Conservation (phyloP, 441 rosid genomes). For the Pelargonium myrrhifolium region DNA sequence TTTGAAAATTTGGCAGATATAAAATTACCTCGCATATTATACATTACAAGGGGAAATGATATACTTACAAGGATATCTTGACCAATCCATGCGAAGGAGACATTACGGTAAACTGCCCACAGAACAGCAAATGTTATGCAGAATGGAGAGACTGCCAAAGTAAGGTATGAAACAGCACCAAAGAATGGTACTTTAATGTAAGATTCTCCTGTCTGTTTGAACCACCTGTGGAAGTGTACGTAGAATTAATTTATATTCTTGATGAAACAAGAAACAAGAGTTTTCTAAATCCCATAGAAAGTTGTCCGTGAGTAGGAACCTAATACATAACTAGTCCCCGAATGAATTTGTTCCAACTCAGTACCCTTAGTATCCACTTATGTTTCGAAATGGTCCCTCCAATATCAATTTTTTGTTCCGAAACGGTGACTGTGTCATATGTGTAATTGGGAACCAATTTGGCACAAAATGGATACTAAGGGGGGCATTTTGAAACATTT, state of each 20-base stretch:
- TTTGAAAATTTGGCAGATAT: background rate
- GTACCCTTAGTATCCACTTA: too few species aligned
- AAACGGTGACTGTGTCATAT: too few species aligned
- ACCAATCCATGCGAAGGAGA: constrained; percentile 84
- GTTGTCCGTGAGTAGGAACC: too few species aligned
- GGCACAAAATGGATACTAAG: too few species aligned
- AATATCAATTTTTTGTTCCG: too few species aligned
- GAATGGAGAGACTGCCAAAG: constrained; percentile 85
- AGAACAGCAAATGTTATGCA: constrained; percentile 83
- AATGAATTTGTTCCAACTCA: too few species aligned
- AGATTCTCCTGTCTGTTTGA: constrained; percentile 60
- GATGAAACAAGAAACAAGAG: background rate
- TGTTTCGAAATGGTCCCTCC: too few species aligned
- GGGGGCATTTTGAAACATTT: too few species aligned
- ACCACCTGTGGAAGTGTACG: constrained; percentile 47
- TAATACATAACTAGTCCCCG: too few species aligned
- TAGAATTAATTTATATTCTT: background rate
- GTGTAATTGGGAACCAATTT: too few species aligned
- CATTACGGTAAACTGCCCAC: constrained; percentile 53
- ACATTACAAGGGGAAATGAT: background rate
- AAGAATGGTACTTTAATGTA: constrained; percentile 67
- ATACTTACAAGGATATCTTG: constrained; percentile 61
- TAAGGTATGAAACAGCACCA: constrained; percentile 80
- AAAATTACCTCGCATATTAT: background rate
- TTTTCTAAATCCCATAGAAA: too few species aligned